These are phyloP conservation scores for Phytopythium chamaehyphon DNA, from an alignment of 352 stramenopile genomes.

Conservation along the genomic window DNA sequence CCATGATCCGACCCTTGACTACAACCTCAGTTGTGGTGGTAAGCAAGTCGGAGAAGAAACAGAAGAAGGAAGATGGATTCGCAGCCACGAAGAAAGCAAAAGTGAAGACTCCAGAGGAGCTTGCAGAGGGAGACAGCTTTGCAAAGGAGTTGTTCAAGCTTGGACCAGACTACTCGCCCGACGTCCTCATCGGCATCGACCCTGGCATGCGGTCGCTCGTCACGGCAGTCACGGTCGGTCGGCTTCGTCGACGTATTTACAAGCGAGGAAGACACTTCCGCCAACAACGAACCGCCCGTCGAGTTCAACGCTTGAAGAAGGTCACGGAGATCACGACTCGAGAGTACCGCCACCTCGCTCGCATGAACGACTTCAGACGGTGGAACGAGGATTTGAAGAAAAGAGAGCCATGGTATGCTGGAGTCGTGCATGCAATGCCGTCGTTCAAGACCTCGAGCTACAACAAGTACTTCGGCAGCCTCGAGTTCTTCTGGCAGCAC, in stretches of 20 bases:
- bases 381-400: conserved; percentile 11
- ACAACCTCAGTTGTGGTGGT: conserved; percentile 1
- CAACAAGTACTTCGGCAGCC: conserved; percentile 3
- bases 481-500: conserved; percentile 6
- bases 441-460: conserved; percentile 14
- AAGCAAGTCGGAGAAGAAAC: neutral
- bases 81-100: neutral
- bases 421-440: conserved; percentile 6
- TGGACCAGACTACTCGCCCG: neutral
- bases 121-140: conserved; percentile 4
- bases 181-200: conserved; percentile 8
- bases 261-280: neutral
- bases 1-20: conserved; percentile 3
- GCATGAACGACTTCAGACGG: conserved; percentile 2
- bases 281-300: neutral
- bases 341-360: conserved; percentile 6
- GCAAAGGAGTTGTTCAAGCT: conserved; percentile 3
- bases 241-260: neutral
- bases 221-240: conserved; percentile 2
- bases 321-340: conserved; percentile 2
- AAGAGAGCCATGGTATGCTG: conserved; percentile 6
- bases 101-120: conserved; percentile 3
- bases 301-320: neutral
- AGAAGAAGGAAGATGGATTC: neutral
- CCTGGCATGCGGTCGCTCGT: conserved; percentile 7